Conservation (phyloP, 768 basidiomycete species). For the Lentinus tigrinus region DNA sequence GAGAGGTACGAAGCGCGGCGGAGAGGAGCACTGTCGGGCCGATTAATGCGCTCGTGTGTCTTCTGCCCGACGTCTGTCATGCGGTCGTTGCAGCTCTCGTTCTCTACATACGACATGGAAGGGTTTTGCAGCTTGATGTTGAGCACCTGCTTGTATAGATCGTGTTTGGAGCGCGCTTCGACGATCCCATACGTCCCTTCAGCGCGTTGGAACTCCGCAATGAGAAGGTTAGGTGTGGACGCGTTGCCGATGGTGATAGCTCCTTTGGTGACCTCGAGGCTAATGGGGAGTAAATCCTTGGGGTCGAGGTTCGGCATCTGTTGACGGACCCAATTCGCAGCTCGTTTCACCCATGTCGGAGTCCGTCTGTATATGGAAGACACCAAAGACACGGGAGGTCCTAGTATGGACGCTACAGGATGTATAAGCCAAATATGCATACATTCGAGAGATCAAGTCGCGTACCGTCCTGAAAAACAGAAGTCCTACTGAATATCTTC, state of each 20-base stretch:
- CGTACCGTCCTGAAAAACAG: conserved; percentile 27
- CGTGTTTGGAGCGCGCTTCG: conserved; percentile 75
- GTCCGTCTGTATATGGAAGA: conserved; percentile 27
- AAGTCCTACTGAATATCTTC: conserved; percentile 30
- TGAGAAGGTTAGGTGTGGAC: conserved; percentile 79
- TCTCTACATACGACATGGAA: conserved; percentile 66
- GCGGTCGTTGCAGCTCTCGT: conserved; percentile 68
- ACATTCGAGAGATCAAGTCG: background rate
- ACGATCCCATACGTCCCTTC: conserved; percentile 80
- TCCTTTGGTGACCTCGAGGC: conserved; percentile 74
- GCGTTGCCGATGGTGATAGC: conserved; percentile 84
- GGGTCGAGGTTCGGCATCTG: conserved; percentile 75
- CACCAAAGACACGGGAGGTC: conserved; percentile 24
- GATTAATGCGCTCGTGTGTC: conserved; percentile 55
- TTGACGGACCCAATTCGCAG: conserved; percentile 49
- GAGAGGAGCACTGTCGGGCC: conserved; percentile 31
- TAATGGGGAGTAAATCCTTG: conserved; percentile 84
- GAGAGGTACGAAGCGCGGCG: conserved; percentile 33
- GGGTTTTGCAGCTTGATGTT: conserved; percentile 69
- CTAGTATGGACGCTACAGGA: conserved; percentile 19
- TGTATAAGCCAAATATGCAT: background rate
- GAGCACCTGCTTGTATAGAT: conserved; percentile 80
- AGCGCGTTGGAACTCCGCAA: conserved; percentile 76
- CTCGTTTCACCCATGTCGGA: conserved; percentile 36
- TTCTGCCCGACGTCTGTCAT: conserved; percentile 67